phyloP scores from a whole-genome alignment of 2,329 filamentous ascomycete genomes.

The Xylaria polymorpha region DNA sequence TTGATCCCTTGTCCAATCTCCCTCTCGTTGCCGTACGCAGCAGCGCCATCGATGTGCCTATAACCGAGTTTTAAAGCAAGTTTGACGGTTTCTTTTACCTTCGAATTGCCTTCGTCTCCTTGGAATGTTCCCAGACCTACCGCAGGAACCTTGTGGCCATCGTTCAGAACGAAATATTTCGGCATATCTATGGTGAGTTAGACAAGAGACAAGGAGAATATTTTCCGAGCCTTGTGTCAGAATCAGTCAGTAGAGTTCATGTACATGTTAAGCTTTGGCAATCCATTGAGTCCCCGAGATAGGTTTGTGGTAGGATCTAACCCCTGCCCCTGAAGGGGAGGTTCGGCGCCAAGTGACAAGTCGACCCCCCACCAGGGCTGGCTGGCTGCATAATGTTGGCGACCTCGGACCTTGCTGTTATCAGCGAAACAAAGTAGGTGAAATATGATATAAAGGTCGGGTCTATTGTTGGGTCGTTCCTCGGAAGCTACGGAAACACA shows the following conservation, averaged over 20 bases:
- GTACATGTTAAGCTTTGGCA: too few relatives aligned
- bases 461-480: constrained; percentile 17
- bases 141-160: constrained; percentile 40
- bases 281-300: too few relatives aligned
- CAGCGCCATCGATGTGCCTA: constrained; percentile 46
- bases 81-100: constrained; percentile 46
- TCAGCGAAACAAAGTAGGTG: constrained; percentile 4
- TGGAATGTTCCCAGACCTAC: constrained; percentile 47
- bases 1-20: constrained; percentile 47
- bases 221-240: constrained; percentile 5
- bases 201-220: constrained; percentile 24
- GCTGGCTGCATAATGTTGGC: constrained; percentile 19
- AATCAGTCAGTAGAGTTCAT: constrained; percentile 18
- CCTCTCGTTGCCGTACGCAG: constrained; percentile 47
- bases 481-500: constrained; percentile 8
- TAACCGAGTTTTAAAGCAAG: constrained; percentile 45
- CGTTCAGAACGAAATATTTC: constrained; percentile 41
- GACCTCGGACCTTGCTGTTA: neutral
- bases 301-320: too few relatives aligned
- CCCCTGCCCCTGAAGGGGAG: too few relatives aligned
- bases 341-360: constrained; percentile 4
- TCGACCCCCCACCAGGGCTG: constrained; percentile 8
- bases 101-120: constrained; percentile 41
- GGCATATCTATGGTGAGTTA: constrained; percentile 39
- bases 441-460: constrained; percentile 19